Evolutionary conservation across 345 rosid species (phyloP), one percentile per base, ranked within the genome.

Genomic region (Noccaea bulbosa): DNA sequence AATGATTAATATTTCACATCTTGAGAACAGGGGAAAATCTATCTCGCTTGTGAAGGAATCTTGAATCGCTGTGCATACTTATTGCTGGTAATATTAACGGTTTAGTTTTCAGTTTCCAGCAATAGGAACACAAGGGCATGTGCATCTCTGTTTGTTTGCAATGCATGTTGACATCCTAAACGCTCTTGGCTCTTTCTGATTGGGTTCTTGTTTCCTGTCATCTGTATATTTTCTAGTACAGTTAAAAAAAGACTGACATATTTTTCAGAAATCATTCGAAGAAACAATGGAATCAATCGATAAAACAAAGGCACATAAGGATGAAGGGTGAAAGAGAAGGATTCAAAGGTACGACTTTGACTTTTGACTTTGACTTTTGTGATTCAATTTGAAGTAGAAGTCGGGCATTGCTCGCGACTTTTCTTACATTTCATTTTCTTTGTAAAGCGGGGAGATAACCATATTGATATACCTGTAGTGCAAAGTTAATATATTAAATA

Each of bases 211-310:
- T 41, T 65, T 66, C n/a, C 11, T 54, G 12, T 53, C 11, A 15
- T 43, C 44, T 43, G 52, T 7, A 7, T 41, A 15, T 20, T 17
- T 17, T 24, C 30, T 24, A 24, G 30, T 2, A 24, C 30, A 24
- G 30, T 24, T 24, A 24, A 24, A 24, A 40, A 12, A 45, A 17
- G 17, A n/a, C 48, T 55, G 66, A 39, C 24, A 14, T 60, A 32
- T 54, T 27, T 65, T 65, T 11, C 82, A 93, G 97, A 91, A 89
- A 84, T 93, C 98, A 71, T 93, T 91, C 63, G 94, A 93, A 70
- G 98, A 87, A 44, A 88, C 92, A 65, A 82, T 89, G 88, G 94
- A 84, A 30, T 85, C 94, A 8, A 71, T 93, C 4, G 78, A 74
- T 50, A 74, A 74, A 61, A 15, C 87, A 16, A 93, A 80, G 81